Evolutionary conservation across 179 eudicot genomes (phyloP).

Genomic region (Vitellaria paradoxa): DNA sequence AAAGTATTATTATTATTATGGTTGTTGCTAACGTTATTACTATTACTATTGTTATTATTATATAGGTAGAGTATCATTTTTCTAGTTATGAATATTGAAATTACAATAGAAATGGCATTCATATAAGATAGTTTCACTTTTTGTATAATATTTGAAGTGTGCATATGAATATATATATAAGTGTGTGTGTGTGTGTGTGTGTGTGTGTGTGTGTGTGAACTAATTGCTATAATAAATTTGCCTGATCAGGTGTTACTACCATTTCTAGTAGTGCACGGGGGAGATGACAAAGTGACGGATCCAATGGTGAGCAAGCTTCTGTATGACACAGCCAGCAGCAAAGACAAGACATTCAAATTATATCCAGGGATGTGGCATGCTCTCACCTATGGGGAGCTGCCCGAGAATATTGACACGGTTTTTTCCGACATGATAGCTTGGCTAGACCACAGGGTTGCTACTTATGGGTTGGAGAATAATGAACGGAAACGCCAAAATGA

Average conservation of each 20-base stretch:
- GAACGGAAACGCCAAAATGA: slow-evolving; percentile 48
- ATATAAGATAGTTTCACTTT: too few species aligned
- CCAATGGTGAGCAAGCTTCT: slow-evolving; percentile 66
- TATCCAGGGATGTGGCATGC: slow-evolving; percentile 97
- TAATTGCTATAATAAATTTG: too few species aligned
- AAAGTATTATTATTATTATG: too few species aligned
- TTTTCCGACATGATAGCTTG: slow-evolving; percentile 60
- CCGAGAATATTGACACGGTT: slow-evolving; percentile 55
- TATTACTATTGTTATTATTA: too few species aligned
- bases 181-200: too few species aligned
- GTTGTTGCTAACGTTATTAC: too few species aligned
- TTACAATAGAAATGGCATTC: too few species aligned
- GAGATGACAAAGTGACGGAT: slow-evolving; percentile 76
- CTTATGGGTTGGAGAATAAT: slow-evolving; percentile 37
- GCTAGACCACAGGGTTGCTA: slow-evolving; percentile 42
- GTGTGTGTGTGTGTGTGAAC: too few species aligned
- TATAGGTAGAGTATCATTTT: too few species aligned
- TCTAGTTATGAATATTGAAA: too few species aligned
- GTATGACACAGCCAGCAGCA: slow-evolving; percentile 56
- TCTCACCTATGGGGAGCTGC: slow-evolving; percentile 68
- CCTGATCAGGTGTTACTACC: slow-evolving; percentile 58
- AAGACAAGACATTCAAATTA: slow-evolving; percentile 77
- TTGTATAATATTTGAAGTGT: too few species aligned
- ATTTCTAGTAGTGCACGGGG: slow-evolving; percentile 75
- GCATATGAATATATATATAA: too few species aligned